Percentiles rank a stretch among this genome's conserved stretches.
Evolutionary conservation across 2,329 filamentous ascomycete genomes (phyloP).

Genomic region (Aspergillus sp.): DNA sequence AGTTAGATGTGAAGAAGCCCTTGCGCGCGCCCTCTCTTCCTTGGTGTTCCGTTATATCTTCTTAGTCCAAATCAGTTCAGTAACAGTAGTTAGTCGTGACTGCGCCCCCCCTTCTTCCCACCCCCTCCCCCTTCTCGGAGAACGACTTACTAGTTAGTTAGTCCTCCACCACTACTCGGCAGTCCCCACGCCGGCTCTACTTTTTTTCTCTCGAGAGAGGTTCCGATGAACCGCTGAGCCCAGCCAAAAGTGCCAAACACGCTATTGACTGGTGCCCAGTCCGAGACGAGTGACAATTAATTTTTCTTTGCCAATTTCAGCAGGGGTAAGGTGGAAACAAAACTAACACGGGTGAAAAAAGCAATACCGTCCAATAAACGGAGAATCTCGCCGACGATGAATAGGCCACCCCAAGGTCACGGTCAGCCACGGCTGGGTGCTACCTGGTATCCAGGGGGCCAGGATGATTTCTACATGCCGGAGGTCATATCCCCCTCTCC

Average conservation of each 20-base stretch:
- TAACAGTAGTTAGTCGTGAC: not conserved
- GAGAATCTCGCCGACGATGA: slow-evolving; percentile 31
- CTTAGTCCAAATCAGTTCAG: too few species aligned
- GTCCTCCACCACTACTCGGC: not conserved
- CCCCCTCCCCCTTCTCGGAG: not conserved
- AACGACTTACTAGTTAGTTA: not conserved
- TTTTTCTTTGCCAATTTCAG: slow-evolving; percentile 6
- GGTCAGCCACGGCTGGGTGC: slow-evolving; percentile 54
- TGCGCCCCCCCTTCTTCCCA: not conserved
- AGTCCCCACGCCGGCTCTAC: slow-evolving; percentile 7
- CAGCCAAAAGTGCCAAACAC: slow-evolving; percentile 10
- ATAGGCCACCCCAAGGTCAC: slow-evolving; percentile 41
- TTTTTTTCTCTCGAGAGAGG: slow-evolving; percentile 5
- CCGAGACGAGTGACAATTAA: slow-evolving; percentile 1
- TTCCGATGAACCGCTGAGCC: slow-evolving; percentile 11
- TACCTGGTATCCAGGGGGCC: slow-evolving; percentile 68
- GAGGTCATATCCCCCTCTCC: slow-evolving; percentile 70
- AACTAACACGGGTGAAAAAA: slow-evolving; percentile 15
- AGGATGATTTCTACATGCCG: slow-evolving; percentile 70
- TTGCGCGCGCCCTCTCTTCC: not conserved
- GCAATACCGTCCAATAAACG: slow-evolving; percentile 11
- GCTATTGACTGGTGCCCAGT: slow-evolving; percentile 10
- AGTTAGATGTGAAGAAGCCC: not conserved
- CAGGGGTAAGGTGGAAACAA: slow-evolving; percentile 17
- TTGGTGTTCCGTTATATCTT: not conserved